These are phyloP conservation scores for Penicillium sp. DNA, from an alignment of 2,329 filamentous ascomycete species.

Conservation along the genomic window DNA sequence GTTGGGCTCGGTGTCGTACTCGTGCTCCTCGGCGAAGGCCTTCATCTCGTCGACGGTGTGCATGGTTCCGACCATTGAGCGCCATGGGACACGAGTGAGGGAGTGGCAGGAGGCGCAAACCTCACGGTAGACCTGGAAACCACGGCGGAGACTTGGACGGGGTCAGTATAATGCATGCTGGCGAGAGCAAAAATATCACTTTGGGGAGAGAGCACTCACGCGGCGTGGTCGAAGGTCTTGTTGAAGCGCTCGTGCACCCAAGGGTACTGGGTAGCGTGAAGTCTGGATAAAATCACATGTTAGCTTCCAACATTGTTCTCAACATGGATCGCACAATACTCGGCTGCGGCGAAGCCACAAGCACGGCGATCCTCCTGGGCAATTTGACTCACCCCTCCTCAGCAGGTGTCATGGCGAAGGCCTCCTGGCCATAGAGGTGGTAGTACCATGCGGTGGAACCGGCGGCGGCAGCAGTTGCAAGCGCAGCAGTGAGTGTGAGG, in stretches of 20 bases:
- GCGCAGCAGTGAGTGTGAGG: constrained; percentile 81
- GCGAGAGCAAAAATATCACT: constrained; percentile 4
- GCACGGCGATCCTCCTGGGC: constrained; percentile 16
- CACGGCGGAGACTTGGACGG: constrained; percentile 78
- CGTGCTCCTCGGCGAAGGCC: constrained; percentile 93
- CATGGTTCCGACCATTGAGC: constrained; percentile 81
- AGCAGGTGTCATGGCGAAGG: constrained; percentile 83
- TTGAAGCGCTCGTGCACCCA: constrained; percentile 91
- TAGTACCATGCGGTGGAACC: constrained; percentile 97
- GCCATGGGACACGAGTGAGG: constrained; percentile 89
- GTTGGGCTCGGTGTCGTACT: constrained; percentile 98
- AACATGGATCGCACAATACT: constrained; percentile 24
- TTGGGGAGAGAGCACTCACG: constrained; percentile 61
- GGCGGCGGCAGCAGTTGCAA: constrained; percentile 80
- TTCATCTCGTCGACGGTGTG: constrained; percentile 98
- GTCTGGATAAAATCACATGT: constrained; percentile 54
- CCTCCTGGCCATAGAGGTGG: constrained; percentile 86
- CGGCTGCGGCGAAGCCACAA: constrained; percentile 22
- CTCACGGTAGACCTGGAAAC: constrained; percentile 99
- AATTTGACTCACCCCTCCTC: constrained; percentile 87
- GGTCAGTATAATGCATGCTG: not conserved
- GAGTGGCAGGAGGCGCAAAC: constrained; percentile 98
- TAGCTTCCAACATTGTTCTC: constrained; percentile 19
- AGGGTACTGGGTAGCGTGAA: constrained; percentile 87
- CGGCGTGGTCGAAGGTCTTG: constrained; percentile 96